phyloP scores from a whole-genome alignment of 805 yeast genomes.

The Hanseniaspora lindneri region DNA sequence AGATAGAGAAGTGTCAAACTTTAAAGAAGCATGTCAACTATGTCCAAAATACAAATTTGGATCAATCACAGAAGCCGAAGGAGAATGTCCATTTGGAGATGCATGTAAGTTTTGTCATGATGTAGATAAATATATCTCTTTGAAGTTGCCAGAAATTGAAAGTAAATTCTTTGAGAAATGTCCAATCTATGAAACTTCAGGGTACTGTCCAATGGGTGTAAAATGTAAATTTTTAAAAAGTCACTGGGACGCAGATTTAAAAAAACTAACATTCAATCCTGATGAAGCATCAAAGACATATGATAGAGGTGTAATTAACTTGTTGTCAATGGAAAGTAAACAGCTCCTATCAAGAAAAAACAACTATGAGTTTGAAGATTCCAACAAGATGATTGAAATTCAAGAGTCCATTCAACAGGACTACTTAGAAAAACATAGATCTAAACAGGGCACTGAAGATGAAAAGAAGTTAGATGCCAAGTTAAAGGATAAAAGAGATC shows the following conservation, averaged over 20 bases:
- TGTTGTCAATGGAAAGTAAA: constrained; percentile 36
- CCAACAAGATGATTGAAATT: constrained; percentile 49
- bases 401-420: constrained; percentile 47
- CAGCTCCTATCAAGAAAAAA: constrained; percentile 37
- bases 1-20: constrained; percentile 61
- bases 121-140: constrained; percentile 45
- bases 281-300: constrained; percentile 28
- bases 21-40: constrained; percentile 48
- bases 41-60: constrained; percentile 38
- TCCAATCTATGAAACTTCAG: constrained; percentile 71
- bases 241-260: constrained; percentile 45
- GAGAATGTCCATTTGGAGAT: constrained; percentile 60
- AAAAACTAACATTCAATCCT: constrained; percentile 31
- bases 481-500: constrained; percentile 24
- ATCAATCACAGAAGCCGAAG: constrained; percentile 31
- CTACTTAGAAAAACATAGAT: constrained; percentile 23
- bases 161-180: constrained; percentile 42
- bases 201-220: constrained; percentile 84
- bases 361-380: constrained; percentile 39
- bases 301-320: constrained; percentile 51
- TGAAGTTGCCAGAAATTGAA: constrained; percentile 59
- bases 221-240: constrained; percentile 83
- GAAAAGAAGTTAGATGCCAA: constrained; percentile 19
- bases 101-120: constrained; percentile 76
- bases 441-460: constrained; percentile 25